Conservation (phyloP, 163 green algal species). For the Scenedesmus sp. region DNA sequence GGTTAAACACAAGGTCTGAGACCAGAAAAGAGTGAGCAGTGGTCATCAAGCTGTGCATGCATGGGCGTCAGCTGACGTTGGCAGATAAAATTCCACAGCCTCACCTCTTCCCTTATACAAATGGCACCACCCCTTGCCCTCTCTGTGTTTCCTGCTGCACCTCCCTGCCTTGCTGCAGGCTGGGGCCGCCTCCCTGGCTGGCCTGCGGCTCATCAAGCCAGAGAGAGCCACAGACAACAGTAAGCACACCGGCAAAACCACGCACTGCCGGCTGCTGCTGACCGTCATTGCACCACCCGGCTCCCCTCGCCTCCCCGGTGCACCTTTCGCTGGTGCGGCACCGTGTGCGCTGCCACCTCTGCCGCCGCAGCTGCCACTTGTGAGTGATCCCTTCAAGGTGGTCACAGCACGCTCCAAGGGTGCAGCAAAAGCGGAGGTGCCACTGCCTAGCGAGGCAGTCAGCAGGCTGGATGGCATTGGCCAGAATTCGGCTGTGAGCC, state of each 20-base stretch:
- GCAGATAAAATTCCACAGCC: too few relatives aligned
- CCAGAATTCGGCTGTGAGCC: background rate
- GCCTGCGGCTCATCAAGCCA: background rate
- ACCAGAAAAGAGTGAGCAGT: too few relatives aligned
- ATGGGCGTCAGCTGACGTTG: too few relatives aligned
- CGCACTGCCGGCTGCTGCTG: background rate
- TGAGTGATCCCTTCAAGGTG: background rate
- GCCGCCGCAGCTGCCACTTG: background rate
- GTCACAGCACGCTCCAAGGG: background rate
- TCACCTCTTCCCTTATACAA: too few relatives aligned
- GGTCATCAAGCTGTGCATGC: too few relatives aligned
- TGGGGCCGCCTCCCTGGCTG: background rate
- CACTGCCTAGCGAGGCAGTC: background rate
- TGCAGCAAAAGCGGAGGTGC: background rate
- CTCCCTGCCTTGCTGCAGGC: too few relatives aligned
- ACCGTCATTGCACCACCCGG: background rate
- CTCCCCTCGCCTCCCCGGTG: too few relatives aligned
- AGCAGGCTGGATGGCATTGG: background rate
- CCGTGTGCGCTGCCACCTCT: background rate
- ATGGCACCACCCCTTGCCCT: too few relatives aligned
- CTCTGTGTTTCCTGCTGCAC: background rate
- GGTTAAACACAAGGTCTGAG: too few relatives aligned
- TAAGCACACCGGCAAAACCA: background rate
- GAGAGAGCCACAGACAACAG: background rate
- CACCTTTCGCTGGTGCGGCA: background rate